Conservation (phyloP, 768 basidiomycete genomes). For the Mycena pura region DNA sequence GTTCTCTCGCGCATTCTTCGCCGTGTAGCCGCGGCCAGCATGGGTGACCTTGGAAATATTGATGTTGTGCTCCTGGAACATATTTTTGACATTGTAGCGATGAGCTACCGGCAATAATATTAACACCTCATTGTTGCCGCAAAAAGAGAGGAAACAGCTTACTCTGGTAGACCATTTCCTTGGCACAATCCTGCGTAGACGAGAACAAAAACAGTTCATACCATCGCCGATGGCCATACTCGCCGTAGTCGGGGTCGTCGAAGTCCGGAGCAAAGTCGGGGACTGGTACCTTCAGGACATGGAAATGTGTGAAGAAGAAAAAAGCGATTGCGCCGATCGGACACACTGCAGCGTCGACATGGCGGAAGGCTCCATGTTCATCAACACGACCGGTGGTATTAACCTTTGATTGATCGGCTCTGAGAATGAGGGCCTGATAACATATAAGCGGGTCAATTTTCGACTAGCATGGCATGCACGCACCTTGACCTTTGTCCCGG, state of each 20-base stretch:
- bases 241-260: slow-evolving; percentile 25
- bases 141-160: background rate
- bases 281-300: slow-evolving; percentile 27
- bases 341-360: slow-evolving; percentile 38
- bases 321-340: slow-evolving; percentile 35
- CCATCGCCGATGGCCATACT: slow-evolving; percentile 38
- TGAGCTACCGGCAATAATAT: slow-evolving; percentile 28
- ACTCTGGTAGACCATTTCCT: slow-evolving; percentile 9
- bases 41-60: slow-evolving; percentile 41
- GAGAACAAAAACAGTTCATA: slow-evolving; percentile 36
- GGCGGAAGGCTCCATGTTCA: slow-evolving; percentile 38
- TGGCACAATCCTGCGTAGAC: background rate
- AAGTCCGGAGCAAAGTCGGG: slow-evolving; percentile 39
- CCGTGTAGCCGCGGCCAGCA: slow-evolving; percentile 36
- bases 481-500: background rate
- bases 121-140: background rate
- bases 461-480: background rate
- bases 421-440: slow-evolving; percentile 34
- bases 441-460: too few relatives aligned
- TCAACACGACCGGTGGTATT: slow-evolving; percentile 40
- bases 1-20: slow-evolving; percentile 35
- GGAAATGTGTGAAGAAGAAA: slow-evolving; percentile 38
- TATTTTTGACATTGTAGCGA: slow-evolving; percentile 30
- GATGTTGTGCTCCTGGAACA: slow-evolving; percentile 33
- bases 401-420: slow-evolving; percentile 39